Percentiles rank a stretch among this genome's conserved stretches.
Evolutionary conservation across 169 alveolate species (phyloP).

Genomic region (Eimeria tenella): DNA sequence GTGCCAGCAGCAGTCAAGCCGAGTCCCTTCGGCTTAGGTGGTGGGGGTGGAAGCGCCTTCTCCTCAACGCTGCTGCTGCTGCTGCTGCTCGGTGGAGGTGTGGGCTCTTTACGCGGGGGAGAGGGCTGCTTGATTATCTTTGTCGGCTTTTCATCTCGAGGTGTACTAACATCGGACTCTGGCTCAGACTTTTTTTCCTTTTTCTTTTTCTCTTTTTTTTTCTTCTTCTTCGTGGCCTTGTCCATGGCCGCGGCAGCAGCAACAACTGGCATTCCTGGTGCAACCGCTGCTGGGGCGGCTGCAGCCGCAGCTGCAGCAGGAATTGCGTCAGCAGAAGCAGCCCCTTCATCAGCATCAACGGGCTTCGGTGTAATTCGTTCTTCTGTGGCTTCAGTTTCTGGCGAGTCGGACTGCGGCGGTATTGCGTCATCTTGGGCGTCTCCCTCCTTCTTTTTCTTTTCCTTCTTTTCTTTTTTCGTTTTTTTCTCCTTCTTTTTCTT

Average conservation of each 20-base stretch:
- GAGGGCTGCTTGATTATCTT: background rate
- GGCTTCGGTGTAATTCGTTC: background rate
- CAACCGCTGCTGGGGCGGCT: conserved; percentile 2
- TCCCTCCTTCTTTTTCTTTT: background rate
- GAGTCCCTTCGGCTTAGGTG: conserved; percentile 19
- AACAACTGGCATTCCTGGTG: background rate
- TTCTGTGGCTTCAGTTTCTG: background rate
- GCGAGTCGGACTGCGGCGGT: background rate
- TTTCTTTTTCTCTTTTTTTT: background rate
- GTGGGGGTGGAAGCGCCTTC: conserved; percentile 16
- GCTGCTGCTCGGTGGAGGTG: conserved; percentile 31
- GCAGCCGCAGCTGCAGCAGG: conserved; percentile 28
- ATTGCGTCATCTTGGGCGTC: background rate
- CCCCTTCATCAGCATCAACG: background rate
- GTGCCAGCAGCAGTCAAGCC: background rate
- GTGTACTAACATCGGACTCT: background rate
- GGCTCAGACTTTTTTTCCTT: background rate
- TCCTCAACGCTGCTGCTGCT: conserved; percentile 41
- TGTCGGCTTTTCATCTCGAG: background rate
- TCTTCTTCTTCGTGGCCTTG: background rate
- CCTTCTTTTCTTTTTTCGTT: conserved; percentile 3
- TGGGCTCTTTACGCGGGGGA: background rate
- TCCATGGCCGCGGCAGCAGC: background rate
- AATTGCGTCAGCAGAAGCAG: conserved; percentile 5
- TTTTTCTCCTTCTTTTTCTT: conserved; percentile 41